Conservation (phyloP, 1,284 basidiomycete genomes). For the Neonothopanus nambi region DNA sequence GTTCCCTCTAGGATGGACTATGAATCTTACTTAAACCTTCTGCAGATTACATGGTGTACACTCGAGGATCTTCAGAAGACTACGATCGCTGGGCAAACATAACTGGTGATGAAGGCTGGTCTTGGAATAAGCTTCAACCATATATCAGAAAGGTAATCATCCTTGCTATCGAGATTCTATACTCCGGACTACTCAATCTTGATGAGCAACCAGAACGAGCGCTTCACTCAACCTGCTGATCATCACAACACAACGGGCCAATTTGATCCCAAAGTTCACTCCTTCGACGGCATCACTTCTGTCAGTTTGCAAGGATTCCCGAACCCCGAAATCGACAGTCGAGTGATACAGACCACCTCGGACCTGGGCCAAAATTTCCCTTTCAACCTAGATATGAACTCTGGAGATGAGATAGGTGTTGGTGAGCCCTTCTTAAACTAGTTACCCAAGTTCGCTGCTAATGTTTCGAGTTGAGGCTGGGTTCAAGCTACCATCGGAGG, state of each 20-base stretch:
- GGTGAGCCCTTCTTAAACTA: conserved; percentile 21
- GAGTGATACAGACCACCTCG: conserved; percentile 19
- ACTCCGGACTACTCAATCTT: neutral
- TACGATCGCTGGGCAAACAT: conserved; percentile 37
- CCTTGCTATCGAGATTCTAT: neutral
- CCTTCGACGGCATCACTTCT: conserved; percentile 27
- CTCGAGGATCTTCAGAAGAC: conserved; percentile 40
- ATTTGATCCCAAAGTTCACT: conserved; percentile 23
- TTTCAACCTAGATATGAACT: conserved; percentile 36
- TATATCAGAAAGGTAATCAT: conserved; percentile 35
- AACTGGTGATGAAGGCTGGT: conserved; percentile 41
- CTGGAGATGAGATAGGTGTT: conserved; percentile 32
- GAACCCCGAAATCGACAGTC: conserved; percentile 23
- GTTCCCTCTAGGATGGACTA: conserved; percentile 9
- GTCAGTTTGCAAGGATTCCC: conserved; percentile 31
- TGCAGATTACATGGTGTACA: conserved; percentile 41
- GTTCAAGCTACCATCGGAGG: conserved; percentile 25
- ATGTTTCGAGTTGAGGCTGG: conserved; percentile 19
- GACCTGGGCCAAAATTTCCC: conserved; percentile 23
- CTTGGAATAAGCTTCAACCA: conserved; percentile 36
- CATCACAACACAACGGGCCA: conserved; percentile 21
- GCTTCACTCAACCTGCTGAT: conserved; percentile 18
- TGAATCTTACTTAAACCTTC: neutral
- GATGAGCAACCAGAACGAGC: conserved; percentile 18
- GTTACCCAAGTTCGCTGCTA: neutral